Base-by-base conservation (phyloP, 2,329 filamentous ascomycete genomes). In the Trichophyton equinum region DNA sequence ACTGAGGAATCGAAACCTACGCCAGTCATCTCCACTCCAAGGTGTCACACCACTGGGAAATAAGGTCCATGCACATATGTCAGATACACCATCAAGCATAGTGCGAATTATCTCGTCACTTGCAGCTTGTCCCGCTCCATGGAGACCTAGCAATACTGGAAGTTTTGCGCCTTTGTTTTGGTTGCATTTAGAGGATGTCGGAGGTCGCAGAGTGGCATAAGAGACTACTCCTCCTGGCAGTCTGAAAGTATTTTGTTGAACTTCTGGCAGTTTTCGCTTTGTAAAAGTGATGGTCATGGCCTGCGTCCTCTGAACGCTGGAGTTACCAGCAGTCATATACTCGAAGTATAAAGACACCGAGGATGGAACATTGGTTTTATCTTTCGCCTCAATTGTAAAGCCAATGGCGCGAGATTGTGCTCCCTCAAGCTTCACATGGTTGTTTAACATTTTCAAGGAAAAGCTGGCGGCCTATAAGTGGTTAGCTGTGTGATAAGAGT, bases 11-110 rank as follows among this genome's bases (percentile, higher is more conserved):
- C 8, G 33, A 60, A 53, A 63, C 74, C 66, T 70, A 77, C 75
- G 82, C 82, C 82, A 84, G 65, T 84, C 82, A 68, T 85, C 82
- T 25, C 79, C 78, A 65, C 79, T 81, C 82, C 82, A 84, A 4
- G 79, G 70, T 18, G 81, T 84, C 15, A 79, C 80, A 22, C 82
- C 82, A 2, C 78, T 80, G 8, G 82, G 81, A 64, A 81, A 78
- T 15, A 84, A 58, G 1, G 79, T 72, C 80, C 81, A 85, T 2
- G 80, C 77, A 63, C 78, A 80, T 22, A 83, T 69, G 62, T 82
- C 76, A 22, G 78, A 74, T 1, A 81, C 71, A 20, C 72, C 70
- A 67, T 82, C 76, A 38, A 84, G 69, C 61, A 76, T 74, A 59
- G 77, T 74, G 47, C 77, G 72, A 1, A 79, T 76, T 63, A 75